phyloP scores from a whole-genome alignment of 441 rosid species.

The Dalechampia spathulata region DNA sequence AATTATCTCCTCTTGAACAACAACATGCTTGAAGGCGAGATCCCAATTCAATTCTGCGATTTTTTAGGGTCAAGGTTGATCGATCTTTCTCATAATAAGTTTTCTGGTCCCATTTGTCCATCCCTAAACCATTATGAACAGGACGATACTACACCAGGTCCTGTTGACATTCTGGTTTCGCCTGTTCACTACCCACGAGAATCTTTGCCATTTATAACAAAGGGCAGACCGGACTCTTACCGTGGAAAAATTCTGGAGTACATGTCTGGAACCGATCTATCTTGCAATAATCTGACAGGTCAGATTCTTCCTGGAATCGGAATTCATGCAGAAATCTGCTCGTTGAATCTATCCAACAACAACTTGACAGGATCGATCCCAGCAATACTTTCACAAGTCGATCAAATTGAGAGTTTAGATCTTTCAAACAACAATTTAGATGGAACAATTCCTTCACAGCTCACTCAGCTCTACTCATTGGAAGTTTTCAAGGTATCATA shows the following conservation, averaged over 20 bases:
- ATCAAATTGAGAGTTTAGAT: not conserved
- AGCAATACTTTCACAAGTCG: not conserved
- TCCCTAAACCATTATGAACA: not conserved
- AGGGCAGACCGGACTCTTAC: not conserved
- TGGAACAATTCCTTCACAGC: slow-evolving; percentile 2
- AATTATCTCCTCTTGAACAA: not conserved
- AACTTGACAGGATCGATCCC: slow-evolving; percentile 1
- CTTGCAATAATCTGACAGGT: slow-evolving; percentile 9
- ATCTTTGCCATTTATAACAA: not conserved
- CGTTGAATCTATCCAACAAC: slow-evolving; percentile 9
- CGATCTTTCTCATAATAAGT: slow-evolving; percentile 5
- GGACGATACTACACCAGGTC: not conserved
- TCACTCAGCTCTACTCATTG: not conserved
- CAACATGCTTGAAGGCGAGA: slow-evolving; percentile 7
- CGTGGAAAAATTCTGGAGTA: not conserved
- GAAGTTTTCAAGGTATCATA: slow-evolving; percentile 22
- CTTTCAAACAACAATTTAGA: slow-evolving; percentile 1
- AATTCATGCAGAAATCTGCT: not conserved
- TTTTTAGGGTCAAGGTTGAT: not conserved
- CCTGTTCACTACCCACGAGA: slow-evolving; percentile 6
- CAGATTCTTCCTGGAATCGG: slow-evolving; percentile 14
- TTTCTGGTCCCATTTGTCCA: not conserved
- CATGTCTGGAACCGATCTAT: slow-evolving; percentile 15
- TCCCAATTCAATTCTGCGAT: slow-evolving; percentile 1
- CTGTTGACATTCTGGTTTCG: slow-evolving; percentile 11